These are phyloP conservation scores for Jaenimonas drosophilae DNA, from an alignment of 208 protist species.

Conservation along the genomic window DNA sequence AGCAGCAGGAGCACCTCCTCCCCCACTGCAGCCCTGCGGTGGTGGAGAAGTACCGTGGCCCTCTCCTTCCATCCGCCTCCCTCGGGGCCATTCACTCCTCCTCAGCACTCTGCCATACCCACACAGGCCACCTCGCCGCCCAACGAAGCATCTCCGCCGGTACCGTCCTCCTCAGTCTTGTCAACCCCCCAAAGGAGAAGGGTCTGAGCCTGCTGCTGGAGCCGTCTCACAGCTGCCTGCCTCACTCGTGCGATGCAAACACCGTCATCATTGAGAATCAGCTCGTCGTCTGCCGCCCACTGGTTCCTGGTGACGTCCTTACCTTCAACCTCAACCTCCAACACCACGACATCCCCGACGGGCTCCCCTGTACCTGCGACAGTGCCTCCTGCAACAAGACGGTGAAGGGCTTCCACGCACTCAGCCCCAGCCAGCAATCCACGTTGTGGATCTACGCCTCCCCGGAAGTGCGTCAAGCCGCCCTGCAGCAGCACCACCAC, in stretches of 20 bases:
- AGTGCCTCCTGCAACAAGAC: conserved; percentile 15
- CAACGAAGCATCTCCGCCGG: conserved; percentile 46
- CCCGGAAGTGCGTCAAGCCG: conserved; percentile 26
- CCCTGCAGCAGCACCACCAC: conserved; percentile 21
- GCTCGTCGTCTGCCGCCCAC: conserved; percentile 32
- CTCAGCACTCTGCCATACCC: conserved; percentile 19
- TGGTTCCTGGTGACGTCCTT: conserved; percentile 50
- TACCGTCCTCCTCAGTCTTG: conserved; percentile 38
- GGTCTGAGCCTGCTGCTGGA: conserved; percentile 9
- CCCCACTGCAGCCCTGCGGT: conserved; percentile 54
- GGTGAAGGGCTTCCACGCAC: conserved; percentile 33
- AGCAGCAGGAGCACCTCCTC: conserved; percentile 66
- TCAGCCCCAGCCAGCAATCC: conserved; percentile 23
- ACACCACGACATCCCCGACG: conserved; percentile 21
- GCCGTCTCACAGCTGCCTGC: conserved; percentile 14
- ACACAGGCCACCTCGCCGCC: conserved; percentile 29
- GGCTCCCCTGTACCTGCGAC: conserved; percentile 45
- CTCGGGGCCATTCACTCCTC: conserved; percentile 15
- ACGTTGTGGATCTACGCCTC: conserved; percentile 27
- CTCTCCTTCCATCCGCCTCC: conserved; percentile 18
- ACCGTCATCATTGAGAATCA: conserved; percentile 46
- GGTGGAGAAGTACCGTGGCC: conserved; percentile 41
- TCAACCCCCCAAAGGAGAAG: conserved; percentile 14
- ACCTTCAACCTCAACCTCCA: conserved; percentile 60
- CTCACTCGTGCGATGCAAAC: conserved; percentile 73